Percentiles rank a stretch among this genome's conserved stretches.
phyloP scores from a whole-genome alignment of 2,329 filamentous ascomycete genomes.

The Alternaria infectoria region DNA sequence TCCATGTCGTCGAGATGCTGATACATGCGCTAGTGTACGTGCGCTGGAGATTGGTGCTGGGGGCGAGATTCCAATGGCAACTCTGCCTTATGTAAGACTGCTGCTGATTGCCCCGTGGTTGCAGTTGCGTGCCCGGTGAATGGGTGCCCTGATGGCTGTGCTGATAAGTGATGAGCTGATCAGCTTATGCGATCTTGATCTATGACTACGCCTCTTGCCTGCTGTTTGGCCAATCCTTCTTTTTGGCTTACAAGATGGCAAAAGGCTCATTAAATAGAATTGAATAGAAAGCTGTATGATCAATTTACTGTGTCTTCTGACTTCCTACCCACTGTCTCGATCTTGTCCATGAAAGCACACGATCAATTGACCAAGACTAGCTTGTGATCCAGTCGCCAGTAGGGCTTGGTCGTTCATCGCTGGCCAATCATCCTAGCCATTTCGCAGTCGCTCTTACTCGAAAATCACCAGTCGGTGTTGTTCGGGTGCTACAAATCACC shows the following conservation, averaged over 20 bases:
- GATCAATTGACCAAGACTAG: background rate
- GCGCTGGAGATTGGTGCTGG: background rate
- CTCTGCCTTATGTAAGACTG: background rate
- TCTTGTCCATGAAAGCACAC: background rate
- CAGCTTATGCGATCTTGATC: background rate
- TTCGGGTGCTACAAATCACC: background rate
- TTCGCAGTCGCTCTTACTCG: background rate
- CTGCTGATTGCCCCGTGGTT: background rate
- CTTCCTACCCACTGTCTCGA: background rate
- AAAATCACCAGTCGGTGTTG: background rate
- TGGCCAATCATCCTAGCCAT: no score
- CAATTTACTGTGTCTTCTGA: background rate
- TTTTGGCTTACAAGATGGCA: background rate
- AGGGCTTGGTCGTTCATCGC: no score
- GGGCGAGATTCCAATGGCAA: background rate
- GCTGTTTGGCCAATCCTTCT: background rate
- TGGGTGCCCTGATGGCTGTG: background rate
- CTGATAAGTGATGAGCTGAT: background rate
- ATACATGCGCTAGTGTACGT: background rate
- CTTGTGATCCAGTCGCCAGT: no score
- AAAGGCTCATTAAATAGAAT: background rate
- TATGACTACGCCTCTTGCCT: background rate
- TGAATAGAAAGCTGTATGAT: background rate
- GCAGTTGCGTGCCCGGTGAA: background rate
- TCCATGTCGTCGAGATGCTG: background rate